Evolutionary conservation across 768 basidiomycete species (phyloP), one percentile per base, ranked within the genome.

Genomic region (Lenzites betulinus): DNA sequence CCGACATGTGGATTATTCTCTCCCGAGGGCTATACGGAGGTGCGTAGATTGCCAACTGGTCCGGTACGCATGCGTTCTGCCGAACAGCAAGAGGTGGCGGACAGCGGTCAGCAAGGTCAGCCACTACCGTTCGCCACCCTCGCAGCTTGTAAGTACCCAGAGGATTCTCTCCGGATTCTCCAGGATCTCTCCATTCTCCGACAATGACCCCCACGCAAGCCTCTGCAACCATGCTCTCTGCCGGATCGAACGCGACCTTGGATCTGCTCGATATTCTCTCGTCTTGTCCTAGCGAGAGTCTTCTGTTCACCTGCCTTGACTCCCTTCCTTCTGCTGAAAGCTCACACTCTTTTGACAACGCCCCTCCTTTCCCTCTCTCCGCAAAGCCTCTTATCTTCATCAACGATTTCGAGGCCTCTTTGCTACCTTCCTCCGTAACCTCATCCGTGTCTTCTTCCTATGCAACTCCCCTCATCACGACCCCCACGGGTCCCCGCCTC

Each of bases 401-500:
- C n/a, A 53, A 49, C 53, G 51, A 51, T 12, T 43, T 52, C 3
- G 58, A 44, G 7, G 7, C 25, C 9, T 46, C 43, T 12, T 30
- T 58, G 43, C 16, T 20, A 15, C 16, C 9, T 38, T 48, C 13
- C 15, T 36, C 51, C 12, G 23, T 23, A 1, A 5, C 36, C 22
- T 39, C 41, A 7, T n/a, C 15, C 9, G 7, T 35, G 7, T 20
- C 28, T 20, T 20, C 28, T 41, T 15, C 42, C 51, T 25, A 59
- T 39, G 1, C 36, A 3, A 6, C 16, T 11, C 51, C 41, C 18
- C 65, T 59, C 39, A 70, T 70, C 49, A 71, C 75, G 12, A 64
- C 67, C 22, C 76, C 75, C 16, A 78, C 75, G 3, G 46, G 61
- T n/a, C 74, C 76, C 22, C 75, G 77, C 42, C 67, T 77, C 68